Conservation (phyloP, 495 filamentous ascomycete genomes). For the Hypoxylon rickii region DNA sequence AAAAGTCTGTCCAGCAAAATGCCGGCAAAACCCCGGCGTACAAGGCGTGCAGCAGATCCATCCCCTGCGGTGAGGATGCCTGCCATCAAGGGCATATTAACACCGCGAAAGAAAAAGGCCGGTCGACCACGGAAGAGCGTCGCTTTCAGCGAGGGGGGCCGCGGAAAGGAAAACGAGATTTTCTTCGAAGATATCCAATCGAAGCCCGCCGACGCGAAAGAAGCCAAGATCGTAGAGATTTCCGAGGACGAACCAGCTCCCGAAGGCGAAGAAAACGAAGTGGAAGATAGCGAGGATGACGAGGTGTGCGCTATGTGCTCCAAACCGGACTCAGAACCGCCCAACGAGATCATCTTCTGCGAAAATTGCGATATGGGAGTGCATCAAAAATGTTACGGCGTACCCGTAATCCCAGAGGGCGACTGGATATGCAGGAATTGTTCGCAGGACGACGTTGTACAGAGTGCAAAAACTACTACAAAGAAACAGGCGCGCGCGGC, state of each 20-base stretch:
- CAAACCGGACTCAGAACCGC: constrained; percentile 51
- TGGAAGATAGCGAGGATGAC: constrained; percentile 44
- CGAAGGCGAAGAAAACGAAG: constrained; percentile 26
- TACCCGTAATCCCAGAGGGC: constrained; percentile 82
- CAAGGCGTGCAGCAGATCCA: neutral
- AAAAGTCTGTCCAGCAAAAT: constrained; percentile 4
- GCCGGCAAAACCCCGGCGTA: constrained; percentile 2
- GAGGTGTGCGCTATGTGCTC: constrained; percentile 53
- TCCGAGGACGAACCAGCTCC: constrained; percentile 11
- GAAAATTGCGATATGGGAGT: constrained; percentile 86
- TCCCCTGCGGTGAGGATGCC: constrained; percentile 10
- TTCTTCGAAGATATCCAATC: constrained; percentile 38
- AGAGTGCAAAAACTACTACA: constrained; percentile 3
- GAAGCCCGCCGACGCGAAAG: constrained; percentile 8
- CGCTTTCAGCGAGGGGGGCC: constrained; percentile 39
- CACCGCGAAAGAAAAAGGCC: constrained; percentile 40
- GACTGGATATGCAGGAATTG: constrained; percentile 91
- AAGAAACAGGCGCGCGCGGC: constrained; percentile 18
- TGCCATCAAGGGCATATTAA: constrained; percentile 46
- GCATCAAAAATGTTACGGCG: constrained; percentile 86
- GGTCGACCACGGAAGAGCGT: constrained; percentile 45
- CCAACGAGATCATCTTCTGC: constrained; percentile 82
- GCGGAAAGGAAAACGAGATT: constrained; percentile 33
- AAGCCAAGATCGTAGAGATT: constrained; percentile 5
- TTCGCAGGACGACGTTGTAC: constrained; percentile 41